phyloP scores from a whole-genome alignment of 768 basidiomycete species.

The Jaapia argillacea region DNA sequence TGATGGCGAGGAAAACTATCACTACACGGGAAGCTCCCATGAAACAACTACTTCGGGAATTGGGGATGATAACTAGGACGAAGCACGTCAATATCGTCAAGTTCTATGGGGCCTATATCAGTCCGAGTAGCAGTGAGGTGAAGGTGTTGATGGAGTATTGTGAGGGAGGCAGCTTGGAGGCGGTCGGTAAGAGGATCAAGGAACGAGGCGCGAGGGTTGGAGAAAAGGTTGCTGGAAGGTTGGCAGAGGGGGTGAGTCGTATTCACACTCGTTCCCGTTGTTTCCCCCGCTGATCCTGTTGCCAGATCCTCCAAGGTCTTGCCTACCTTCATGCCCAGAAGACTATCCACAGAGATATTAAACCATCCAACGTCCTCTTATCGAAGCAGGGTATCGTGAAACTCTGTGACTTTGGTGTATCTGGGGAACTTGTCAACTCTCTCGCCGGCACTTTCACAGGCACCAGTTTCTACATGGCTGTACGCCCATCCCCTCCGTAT shows the following conservation, averaged over 20 bases:
- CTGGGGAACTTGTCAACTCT: constrained; percentile 87
- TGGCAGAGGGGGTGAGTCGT: constrained; percentile 80
- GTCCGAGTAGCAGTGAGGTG: constrained; percentile 81
- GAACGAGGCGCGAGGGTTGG: constrained; percentile 70
- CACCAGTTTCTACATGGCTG: constrained; percentile 98
- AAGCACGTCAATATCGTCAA: constrained; percentile 80
- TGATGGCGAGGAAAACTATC: constrained; percentile 94
- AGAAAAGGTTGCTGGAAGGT: constrained; percentile 82
- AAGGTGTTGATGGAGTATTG: constrained; percentile 91
- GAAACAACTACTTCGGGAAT: constrained; percentile 88
- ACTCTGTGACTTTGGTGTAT: constrained; percentile 94
- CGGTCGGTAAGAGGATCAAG: constrained; percentile 77
- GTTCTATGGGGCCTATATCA: constrained; percentile 90
- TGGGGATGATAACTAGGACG: constrained; percentile 81
- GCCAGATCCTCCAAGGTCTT: constrained; percentile 81
- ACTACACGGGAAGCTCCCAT: constrained; percentile 84
- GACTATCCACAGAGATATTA: constrained; percentile 95
- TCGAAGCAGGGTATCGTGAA: constrained; percentile 86
- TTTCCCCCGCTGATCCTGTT: too few relatives aligned
- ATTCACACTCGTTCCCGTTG: constrained; percentile 1
- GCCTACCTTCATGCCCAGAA: constrained; percentile 84
- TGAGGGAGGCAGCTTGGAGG: constrained; percentile 85
- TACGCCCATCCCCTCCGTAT: constrained; percentile 31
- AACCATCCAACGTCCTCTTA: constrained; percentile 87
- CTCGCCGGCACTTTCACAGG: constrained; percentile 95